Evolutionary conservation across 768 basidiomycete species (phyloP).

Genomic region (Cystobasidium tubakii): DNA sequence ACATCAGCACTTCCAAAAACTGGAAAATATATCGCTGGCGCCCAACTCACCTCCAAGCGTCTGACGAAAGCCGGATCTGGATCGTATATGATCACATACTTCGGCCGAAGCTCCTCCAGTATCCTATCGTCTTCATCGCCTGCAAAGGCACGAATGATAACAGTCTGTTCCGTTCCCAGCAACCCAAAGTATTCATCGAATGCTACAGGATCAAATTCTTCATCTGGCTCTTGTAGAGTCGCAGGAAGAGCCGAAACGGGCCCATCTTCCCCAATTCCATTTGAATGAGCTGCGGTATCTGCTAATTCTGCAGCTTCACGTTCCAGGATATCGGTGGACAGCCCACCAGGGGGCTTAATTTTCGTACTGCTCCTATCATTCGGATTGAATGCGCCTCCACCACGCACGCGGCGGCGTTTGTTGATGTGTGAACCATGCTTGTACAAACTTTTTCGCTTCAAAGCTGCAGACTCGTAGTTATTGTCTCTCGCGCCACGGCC

Average conservation of each 20-base stretch:
- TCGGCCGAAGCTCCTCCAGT: conserved; percentile 76
- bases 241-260: conserved; percentile 31
- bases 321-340: conserved; percentile 41
- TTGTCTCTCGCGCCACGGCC: background rate
- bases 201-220: conserved; percentile 51
- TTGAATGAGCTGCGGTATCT: conserved; percentile 32
- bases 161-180: conserved; percentile 67
- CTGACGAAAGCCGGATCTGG: conserved; percentile 88
- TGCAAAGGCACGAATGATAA: conserved; percentile 78
- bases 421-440: conserved; percentile 51
- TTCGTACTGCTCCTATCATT: conserved; percentile 30
- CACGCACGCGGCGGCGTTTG: conserved; percentile 68
- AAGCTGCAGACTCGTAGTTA: conserved; percentile 60
- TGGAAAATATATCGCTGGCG: too few species aligned
- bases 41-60: conserved; percentile 73
- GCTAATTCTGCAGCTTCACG: conserved; percentile 55
- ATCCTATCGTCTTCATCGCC: conserved; percentile 89
- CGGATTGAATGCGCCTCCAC: conserved; percentile 55
- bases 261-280: background rate
- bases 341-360: conserved; percentile 37
- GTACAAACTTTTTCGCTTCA: conserved; percentile 66
- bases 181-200: conserved; percentile 77
- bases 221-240: conserved; percentile 29
- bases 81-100: conserved; percentile 92
- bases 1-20: too few species aligned